phyloP scores from a whole-genome alignment of 2,329 filamentous ascomycete genomes.

The Colletotrichum sp. region DNA sequence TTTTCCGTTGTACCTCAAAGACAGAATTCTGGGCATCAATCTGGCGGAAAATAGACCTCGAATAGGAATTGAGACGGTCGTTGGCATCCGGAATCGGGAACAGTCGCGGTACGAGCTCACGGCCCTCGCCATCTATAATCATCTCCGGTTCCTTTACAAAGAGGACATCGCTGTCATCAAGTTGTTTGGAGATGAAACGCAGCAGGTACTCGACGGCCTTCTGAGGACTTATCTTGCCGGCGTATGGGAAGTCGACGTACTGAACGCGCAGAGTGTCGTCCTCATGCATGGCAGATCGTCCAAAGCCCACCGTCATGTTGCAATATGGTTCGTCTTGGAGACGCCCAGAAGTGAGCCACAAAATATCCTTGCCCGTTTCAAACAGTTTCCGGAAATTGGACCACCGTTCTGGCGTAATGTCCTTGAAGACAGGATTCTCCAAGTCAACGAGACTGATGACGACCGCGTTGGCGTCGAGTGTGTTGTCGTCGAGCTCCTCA shows the following conservation, averaged over 20 bases:
- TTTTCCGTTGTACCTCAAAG: background rate
- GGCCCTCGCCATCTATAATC: background rate
- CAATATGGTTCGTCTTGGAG: conserved; percentile 11
- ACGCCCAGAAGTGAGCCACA: background rate
- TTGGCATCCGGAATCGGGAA: background rate
- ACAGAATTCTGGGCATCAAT: background rate
- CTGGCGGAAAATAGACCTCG: background rate
- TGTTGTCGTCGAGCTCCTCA: background rate
- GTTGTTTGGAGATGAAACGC: background rate
- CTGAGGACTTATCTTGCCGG: background rate
- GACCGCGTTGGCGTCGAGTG: background rate
- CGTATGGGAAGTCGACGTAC: background rate
- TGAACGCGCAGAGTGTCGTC: background rate
- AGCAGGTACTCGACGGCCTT: background rate
- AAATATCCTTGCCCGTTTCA: background rate
- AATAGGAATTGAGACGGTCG: background rate
- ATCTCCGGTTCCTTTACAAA: conserved; percentile 1
- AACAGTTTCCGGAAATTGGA: background rate
- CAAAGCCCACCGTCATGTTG: conserved; percentile 18
- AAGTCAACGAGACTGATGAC: background rate
- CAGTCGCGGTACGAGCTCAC: background rate
- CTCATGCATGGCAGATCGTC: background rate
- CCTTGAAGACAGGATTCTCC: conserved; percentile 29
- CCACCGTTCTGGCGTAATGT: conserved; percentile 34
- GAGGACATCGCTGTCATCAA: background rate